phyloP scores from a whole-genome alignment of 495 filamentous ascomycete species.

The Cetradonia linearis region DNA sequence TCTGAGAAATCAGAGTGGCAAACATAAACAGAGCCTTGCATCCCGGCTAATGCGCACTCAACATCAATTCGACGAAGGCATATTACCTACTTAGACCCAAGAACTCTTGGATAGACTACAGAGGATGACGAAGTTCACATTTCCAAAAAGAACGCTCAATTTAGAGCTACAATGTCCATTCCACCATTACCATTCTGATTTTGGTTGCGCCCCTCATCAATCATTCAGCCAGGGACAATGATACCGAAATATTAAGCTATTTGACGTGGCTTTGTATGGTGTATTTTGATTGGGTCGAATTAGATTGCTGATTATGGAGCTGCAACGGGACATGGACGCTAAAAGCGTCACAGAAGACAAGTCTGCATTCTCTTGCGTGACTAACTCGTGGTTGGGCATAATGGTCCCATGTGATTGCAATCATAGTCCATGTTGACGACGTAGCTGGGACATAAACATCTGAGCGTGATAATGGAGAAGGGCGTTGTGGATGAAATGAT shows the following conservation, averaged over 20 bases:
- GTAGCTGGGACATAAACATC: neutral
- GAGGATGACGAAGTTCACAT: neutral
- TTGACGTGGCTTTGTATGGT: neutral
- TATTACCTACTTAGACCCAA: neutral
- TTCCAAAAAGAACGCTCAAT: neutral
- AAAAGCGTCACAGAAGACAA: neutral
- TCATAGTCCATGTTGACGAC: no score
- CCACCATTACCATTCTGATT: no score
- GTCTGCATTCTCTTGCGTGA: no score
- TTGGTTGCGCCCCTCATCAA: neutral
- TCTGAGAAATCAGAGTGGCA: neutral
- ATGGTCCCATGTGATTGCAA: no score
- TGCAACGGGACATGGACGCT: neutral
- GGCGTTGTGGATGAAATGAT: neutral
- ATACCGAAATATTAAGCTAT: neutral
- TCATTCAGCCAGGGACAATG: neutral
- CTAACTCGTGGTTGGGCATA: no score
- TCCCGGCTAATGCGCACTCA: neutral
- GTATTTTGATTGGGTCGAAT: neutral
- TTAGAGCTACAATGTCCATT: neutral
- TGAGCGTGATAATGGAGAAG: neutral
- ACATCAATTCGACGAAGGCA: no score
- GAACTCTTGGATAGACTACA: neutral
- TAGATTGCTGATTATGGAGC: neutral
- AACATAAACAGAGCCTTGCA: neutral